Conservation (phyloP, 306 rosid genomes). For the Hippophae tibetana region DNA sequence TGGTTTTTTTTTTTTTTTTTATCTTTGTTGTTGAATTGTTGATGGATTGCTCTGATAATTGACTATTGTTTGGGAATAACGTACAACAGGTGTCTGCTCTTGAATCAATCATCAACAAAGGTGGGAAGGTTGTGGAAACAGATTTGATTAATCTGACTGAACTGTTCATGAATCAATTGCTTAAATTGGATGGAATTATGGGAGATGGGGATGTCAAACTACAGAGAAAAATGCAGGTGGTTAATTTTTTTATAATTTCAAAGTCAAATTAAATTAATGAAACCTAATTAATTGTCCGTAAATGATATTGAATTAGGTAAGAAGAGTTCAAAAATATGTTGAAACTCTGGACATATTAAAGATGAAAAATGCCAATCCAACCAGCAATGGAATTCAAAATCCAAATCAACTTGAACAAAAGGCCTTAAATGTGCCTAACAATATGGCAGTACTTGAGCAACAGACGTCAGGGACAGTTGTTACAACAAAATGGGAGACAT, state of each 20-base stretch:
- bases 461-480: conserved; percentile 59
- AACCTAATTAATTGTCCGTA: not conserved
- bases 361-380: conserved; percentile 48
- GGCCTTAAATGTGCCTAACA: conserved; percentile 27
- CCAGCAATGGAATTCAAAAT: conserved; percentile 24
- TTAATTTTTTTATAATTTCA: too few relatives aligned
- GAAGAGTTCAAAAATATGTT: conserved; percentile 83
- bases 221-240: conserved; percentile 97
- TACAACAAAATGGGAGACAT: conserved; percentile 89
- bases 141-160: conserved; percentile 64
- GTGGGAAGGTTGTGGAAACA: conserved; percentile 71
- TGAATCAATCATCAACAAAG: conserved; percentile 64
- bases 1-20: not conserved
- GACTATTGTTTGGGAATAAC: conserved; percentile 18
- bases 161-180: conserved; percentile 81
- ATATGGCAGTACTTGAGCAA: conserved; percentile 21
- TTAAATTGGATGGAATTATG: conserved; percentile 65
- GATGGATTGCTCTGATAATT: conserved; percentile 13
- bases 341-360: conserved; percentile 84
- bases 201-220: conserved; percentile 91
- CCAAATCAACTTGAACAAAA: conserved; percentile 17
- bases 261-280: not conserved
- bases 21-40: conserved; percentile 9
- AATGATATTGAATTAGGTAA: conserved; percentile 43
- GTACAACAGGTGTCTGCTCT: conserved; percentile 64